These are phyloP conservation scores for Penicillium brevicompactum DNA, from an alignment of 2,329 filamentous ascomycete species.

Conservation along the genomic window DNA sequence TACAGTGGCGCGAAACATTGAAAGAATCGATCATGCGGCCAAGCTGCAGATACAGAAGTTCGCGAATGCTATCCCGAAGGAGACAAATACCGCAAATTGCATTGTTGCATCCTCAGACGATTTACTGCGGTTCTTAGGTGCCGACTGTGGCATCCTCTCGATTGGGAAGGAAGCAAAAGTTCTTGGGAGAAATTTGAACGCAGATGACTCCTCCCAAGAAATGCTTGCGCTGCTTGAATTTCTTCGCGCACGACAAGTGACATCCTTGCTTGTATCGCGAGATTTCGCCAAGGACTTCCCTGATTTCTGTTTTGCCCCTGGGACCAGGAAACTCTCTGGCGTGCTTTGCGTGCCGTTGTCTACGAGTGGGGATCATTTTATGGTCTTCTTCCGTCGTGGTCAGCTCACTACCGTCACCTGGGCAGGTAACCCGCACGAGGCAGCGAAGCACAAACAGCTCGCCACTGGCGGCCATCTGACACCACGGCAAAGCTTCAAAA, in stretches of 20 bases:
- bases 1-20: slow-evolving; percentile 82
- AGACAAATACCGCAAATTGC: slow-evolving; percentile 82
- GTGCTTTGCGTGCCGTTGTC: slow-evolving; percentile 42
- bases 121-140: slow-evolving; percentile 78
- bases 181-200: slow-evolving; percentile 69
- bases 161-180: slow-evolving; percentile 90
- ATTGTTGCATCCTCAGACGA: slow-evolving; percentile 90
- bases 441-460: slow-evolving; percentile 71
- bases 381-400: slow-evolving; percentile 84
- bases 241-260: slow-evolving; percentile 72
- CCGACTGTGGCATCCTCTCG: slow-evolving; percentile 81
- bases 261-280: slow-evolving; percentile 74
- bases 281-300: slow-evolving; percentile 77
- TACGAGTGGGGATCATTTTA: slow-evolving; percentile 67
- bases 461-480: slow-evolving; percentile 78
- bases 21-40: slow-evolving; percentile 78
- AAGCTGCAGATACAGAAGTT: slow-evolving; percentile 77
- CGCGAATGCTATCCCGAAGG: slow-evolving; percentile 81
- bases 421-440: slow-evolving; percentile 57
- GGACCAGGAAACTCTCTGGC: slow-evolving; percentile 76
- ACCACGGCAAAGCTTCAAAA: slow-evolving; percentile 78
- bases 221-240: slow-evolving; percentile 84
- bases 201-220: slow-evolving; percentile 61
- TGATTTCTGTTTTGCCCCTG: slow-evolving; percentile 76
- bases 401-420: slow-evolving; percentile 81